Base-by-base conservation (phyloP, 2,329 filamentous ascomycete genomes). In the Aspergillus sp. region DNA sequence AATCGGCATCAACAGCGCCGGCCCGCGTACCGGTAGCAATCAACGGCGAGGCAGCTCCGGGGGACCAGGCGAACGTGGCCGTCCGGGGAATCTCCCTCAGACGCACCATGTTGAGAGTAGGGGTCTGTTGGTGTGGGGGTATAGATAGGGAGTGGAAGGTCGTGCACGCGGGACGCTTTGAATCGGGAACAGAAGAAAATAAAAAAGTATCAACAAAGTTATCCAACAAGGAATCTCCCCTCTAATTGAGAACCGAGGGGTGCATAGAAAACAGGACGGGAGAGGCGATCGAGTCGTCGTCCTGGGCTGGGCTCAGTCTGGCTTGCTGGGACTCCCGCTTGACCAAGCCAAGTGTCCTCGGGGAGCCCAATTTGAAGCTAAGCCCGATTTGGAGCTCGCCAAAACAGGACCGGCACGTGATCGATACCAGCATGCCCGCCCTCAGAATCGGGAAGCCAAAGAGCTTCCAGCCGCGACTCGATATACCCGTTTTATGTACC, bases 51-150 rank as follows among this genome's bases (percentile, higher is more conserved):
- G 85, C 84, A 51, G 90, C 80, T 67, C 88, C 90, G 25, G 93
- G 90, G 66, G 91, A 96, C 93, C 95, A 99, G 72, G 95, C 91
- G 77, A 99, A 99, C 70, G 93, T 90, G 76, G 93, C 95, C 70
- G 95, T 99, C 79, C 95, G 87, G 75, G 92, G 90, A 73, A 99
- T 96, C 82, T 98, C 93, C 83, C 93, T 87, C 77, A 98, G 84
- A 80, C 92, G 90, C 78, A 97, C 93, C 95, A 99, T 99, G 76
- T 68, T 79, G 75, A 69, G 21, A 37, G 52, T 47, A 47, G 44
- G 43, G 44, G 45, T 57, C 63, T 62, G 31, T 35, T 57, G 54
- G 61, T 58, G 59, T 52, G 57, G 59, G 62, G 58, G 59, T 54
- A 54, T 54, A 54, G 52, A 59, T 52, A 57, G 41, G 52, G 62